phyloP scores from a whole-genome alignment of 352 stramenopile species.

The Phytopythium kandeliae region DNA sequence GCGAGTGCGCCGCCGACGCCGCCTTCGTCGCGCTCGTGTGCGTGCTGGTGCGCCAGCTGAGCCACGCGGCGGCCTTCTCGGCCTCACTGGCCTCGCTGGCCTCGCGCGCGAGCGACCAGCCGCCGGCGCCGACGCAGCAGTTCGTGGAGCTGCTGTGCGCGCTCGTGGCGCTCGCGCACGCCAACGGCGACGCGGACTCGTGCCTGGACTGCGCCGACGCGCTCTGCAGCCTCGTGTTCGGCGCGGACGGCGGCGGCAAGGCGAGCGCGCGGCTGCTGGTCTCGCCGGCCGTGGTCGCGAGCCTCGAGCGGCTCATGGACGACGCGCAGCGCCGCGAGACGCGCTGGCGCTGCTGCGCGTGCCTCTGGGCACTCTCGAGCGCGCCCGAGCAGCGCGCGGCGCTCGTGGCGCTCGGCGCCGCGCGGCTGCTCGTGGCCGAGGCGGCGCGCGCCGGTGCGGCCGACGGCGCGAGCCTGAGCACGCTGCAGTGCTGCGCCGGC shows the following conservation, averaged over 20 bases:
- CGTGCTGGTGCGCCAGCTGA: slow-evolving; percentile 56
- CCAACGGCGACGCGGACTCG: slow-evolving; percentile 27
- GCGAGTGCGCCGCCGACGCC: slow-evolving; percentile 9
- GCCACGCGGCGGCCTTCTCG: slow-evolving; percentile 23
- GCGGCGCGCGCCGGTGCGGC: slow-evolving; percentile 21
- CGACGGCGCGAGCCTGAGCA: slow-evolving; percentile 18
- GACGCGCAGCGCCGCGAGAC: slow-evolving; percentile 39
- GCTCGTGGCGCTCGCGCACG: slow-evolving; percentile 20
- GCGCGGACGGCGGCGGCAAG: too few species aligned
- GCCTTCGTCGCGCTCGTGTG: slow-evolving; percentile 45
- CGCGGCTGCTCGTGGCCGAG: slow-evolving; percentile 39
- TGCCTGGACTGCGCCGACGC: slow-evolving; percentile 57
- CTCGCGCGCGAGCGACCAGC: too few species aligned
- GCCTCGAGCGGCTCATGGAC: slow-evolving; percentile 33
- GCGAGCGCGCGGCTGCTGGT: too few species aligned
- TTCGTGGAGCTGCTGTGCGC: slow-evolving; percentile 47
- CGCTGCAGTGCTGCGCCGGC: slow-evolving; percentile 51
- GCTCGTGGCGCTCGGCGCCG: slow-evolving; percentile 46
- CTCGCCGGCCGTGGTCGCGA: slow-evolving; percentile 20
- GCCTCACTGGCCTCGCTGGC: not conserved
- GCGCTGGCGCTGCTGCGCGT: slow-evolving; percentile 51
- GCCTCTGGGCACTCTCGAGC: slow-evolving; percentile 47
- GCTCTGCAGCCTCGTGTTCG: slow-evolving; percentile 54
- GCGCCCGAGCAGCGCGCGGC: slow-evolving; percentile 30
- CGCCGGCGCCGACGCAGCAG: not conserved